These are phyloP conservation scores for Boletus speciosus DNA, from an alignment of 768 basidiomycete genomes.

Conservation along the genomic window DNA sequence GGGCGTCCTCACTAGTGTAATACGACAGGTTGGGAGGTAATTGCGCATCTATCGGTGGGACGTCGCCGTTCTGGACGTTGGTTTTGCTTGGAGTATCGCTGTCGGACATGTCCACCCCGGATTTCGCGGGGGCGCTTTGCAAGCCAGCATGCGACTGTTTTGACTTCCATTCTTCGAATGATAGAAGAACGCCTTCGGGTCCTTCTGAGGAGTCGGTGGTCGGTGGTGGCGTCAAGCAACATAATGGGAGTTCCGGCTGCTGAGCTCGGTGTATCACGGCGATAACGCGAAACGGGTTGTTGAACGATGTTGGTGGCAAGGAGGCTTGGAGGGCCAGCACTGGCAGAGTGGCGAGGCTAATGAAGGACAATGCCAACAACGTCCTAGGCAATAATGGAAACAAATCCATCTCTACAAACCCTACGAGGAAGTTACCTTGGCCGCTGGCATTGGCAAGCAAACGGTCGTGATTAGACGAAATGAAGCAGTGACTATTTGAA, in stretches of 20 bases:
- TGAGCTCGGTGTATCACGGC: conserved; percentile 41
- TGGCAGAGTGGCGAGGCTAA: conserved; percentile 33
- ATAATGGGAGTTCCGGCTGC: conserved; percentile 57
- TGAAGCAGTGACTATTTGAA: neutral
- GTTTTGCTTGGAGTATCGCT: neutral
- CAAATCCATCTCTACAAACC: conserved; percentile 5
- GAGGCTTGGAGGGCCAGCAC: conserved; percentile 28
- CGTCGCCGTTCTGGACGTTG: conserved; percentile 2
- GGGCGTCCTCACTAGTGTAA: conserved; percentile 15
- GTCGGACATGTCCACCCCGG: conserved; percentile 5
- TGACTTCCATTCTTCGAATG: conserved; percentile 88
- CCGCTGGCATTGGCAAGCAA: conserved; percentile 8
- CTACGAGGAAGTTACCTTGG: neutral
- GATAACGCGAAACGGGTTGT: conserved; percentile 63
- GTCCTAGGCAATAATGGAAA: conserved; percentile 10
- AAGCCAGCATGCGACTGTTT: conserved; percentile 50
- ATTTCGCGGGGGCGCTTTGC: conserved; percentile 21
- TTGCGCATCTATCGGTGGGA: conserved; percentile 3
- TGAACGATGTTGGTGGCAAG: conserved; percentile 35
- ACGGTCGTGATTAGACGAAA: conserved; percentile 1
- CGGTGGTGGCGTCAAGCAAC: conserved; percentile 58
- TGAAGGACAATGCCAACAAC: conserved; percentile 32
- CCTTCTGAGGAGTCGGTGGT: conserved; percentile 39
- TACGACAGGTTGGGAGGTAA: conserved; percentile 14
- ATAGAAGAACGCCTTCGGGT: conserved; percentile 62